These are phyloP conservation scores for Stachybotrys chlorohalonatus DNA, from an alignment of 2,329 filamentous ascomycete species.

Conservation along the genomic window DNA sequence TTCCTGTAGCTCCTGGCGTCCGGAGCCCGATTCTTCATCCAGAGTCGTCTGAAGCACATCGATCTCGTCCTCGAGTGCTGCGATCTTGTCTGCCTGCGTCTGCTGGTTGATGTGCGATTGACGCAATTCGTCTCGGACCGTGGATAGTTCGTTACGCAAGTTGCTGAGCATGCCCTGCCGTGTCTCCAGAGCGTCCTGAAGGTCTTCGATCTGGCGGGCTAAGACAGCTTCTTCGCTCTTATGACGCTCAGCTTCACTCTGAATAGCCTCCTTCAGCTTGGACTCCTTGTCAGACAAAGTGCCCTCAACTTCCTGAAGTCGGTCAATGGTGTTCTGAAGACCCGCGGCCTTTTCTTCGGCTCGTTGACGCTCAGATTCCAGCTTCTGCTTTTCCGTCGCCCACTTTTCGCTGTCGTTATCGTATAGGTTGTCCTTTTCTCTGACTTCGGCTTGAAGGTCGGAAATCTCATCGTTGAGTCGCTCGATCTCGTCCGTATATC, in stretches of 20 bases:
- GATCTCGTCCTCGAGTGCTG: constrained; percentile 66
- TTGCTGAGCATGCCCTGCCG: constrained; percentile 58
- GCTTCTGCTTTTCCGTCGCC: constrained; percentile 53
- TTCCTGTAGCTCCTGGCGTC: constrained; percentile 33
- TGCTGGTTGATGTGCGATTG: constrained; percentile 56
- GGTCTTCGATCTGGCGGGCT: constrained; percentile 62
- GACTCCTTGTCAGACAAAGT: constrained; percentile 58
- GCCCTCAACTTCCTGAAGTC: constrained; percentile 58
- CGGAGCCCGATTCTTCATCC: constrained; percentile 14
- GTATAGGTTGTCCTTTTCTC: constrained; percentile 61
- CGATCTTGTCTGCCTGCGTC: constrained; percentile 53
- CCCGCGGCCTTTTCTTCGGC: constrained; percentile 59
- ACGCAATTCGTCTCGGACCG: constrained; percentile 61
- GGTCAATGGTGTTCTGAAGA: constrained; percentile 62
- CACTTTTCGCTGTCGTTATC: constrained; percentile 65
- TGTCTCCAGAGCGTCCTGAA: constrained; percentile 61
- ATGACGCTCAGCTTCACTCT: constrained; percentile 64
- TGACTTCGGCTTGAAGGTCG: constrained; percentile 53
- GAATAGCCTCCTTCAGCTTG: constrained; percentile 57
- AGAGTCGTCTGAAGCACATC: constrained; percentile 52
- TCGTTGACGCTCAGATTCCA: constrained; percentile 57
- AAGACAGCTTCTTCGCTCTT: constrained; percentile 62
- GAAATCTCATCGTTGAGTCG: constrained; percentile 50
- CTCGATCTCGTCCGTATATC: constrained; percentile 36
- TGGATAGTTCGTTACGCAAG: constrained; percentile 56